Conservation (phyloP, 805 yeast species). For the Candida vaughaniae region DNA sequence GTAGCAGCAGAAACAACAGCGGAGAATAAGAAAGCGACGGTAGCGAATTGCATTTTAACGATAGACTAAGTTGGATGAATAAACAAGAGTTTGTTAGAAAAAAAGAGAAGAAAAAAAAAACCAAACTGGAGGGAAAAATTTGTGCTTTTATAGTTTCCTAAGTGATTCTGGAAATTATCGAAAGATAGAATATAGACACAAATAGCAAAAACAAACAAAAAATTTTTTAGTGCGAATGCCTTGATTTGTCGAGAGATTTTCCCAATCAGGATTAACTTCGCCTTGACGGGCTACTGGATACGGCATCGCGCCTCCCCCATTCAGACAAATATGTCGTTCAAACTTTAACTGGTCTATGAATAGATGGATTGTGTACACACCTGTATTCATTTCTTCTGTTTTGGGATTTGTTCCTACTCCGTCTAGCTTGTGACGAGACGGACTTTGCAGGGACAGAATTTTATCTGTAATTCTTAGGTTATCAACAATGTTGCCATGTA, state of each 20-base stretch:
- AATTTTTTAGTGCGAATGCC: conserved; percentile 1
- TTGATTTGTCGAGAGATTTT: not conserved
- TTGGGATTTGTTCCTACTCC: too few species aligned
- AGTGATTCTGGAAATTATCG: not conserved
- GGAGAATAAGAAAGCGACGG: conserved; percentile 18
- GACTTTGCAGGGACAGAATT: too few species aligned
- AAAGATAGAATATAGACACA: not conserved
- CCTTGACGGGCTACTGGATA: not conserved
- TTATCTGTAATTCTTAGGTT: too few species aligned
- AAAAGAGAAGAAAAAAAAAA: conserved; percentile 18
- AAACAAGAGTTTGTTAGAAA: conserved; percentile 14
- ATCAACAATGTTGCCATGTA: too few species aligned
- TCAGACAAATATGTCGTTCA: not conserved
- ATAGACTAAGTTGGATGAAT: conserved; percentile 32
- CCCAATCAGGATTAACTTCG: conserved; percentile 1
- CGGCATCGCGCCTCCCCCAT: conserved; percentile 3
- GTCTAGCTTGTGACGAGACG: too few species aligned
- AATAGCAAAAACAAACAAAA: conserved; percentile 5
- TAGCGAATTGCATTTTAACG: conserved; percentile 42
- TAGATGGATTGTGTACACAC: not conserved
- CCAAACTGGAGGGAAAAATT: not conserved
- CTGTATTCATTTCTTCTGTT: not conserved
- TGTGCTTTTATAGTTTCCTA: conserved; percentile 1
- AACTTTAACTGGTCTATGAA: too few species aligned
- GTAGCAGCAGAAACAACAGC: conserved; percentile 20